phyloP scores from a whole-genome alignment of 2,329 filamentous ascomycete species.

The Colletotrichum limetticola region DNA sequence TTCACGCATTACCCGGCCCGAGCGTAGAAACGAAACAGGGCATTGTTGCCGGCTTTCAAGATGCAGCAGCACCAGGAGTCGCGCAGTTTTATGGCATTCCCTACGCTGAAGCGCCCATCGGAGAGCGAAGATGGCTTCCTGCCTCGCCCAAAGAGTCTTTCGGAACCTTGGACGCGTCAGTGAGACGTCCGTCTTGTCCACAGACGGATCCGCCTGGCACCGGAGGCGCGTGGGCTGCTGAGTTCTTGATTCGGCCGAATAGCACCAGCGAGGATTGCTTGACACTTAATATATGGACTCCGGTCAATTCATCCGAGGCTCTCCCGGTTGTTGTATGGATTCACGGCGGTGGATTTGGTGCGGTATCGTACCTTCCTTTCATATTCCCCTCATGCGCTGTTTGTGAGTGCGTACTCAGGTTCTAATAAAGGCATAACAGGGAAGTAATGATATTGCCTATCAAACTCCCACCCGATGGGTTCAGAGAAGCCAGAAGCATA shows the following conservation, averaged over 20 bases:
- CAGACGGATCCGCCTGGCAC: neutral
- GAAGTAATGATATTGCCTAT: neutral
- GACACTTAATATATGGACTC: neutral
- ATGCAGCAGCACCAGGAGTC: neutral
- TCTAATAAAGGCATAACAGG: neutral
- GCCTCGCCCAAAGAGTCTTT: neutral
- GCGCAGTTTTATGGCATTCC: neutral
- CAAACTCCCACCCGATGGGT: neutral
- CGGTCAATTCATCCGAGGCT: neutral
- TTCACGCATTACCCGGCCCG: neutral
- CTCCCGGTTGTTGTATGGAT: neutral
- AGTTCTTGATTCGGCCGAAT: neutral
- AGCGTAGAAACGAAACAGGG: neutral
- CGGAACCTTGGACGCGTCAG: neutral
- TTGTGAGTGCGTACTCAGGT: no score
- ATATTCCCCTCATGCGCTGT: no score
- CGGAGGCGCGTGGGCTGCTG: neutral
- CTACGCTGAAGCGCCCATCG: neutral
- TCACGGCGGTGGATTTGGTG: neutral
- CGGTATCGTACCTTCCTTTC: neutral
- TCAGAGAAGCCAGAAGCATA: neutral
- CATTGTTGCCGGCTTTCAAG: neutral
- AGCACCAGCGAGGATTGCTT: neutral
- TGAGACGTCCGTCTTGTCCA: neutral
- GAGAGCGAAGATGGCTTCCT: neutral